A percentile compares a stretch with the other conserved stretches of the same genome.
phyloP scores from a whole-genome alignment of 345 rosid species.

The Salix arbutifolia region DNA sequence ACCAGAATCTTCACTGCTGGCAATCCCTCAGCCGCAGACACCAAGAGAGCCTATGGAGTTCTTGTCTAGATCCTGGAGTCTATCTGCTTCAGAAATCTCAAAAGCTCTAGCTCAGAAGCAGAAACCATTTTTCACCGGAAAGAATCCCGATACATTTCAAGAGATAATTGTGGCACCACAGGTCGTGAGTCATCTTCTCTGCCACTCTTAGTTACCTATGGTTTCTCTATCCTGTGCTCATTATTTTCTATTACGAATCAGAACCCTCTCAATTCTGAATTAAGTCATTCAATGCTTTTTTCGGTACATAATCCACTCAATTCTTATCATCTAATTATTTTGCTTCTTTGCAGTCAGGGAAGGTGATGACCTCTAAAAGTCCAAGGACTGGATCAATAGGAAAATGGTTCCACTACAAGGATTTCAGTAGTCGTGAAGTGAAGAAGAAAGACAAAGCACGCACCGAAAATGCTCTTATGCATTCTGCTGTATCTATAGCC shows the following conservation, averaged over 20 bases:
- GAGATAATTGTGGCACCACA: slow-evolving; percentile 43
- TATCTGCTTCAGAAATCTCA: slow-evolving; percentile 83
- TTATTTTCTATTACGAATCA: background rate
- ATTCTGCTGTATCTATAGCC: slow-evolving; percentile 78
- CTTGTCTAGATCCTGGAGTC: slow-evolving; percentile 87
- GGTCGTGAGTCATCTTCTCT: slow-evolving; percentile 27
- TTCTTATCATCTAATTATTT: background rate
- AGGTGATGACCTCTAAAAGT: slow-evolving; percentile 43
- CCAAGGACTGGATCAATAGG: slow-evolving; percentile 58
- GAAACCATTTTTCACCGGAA: slow-evolving; percentile 38
- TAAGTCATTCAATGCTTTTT: background rate
- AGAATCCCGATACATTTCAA: slow-evolving; percentile 27
- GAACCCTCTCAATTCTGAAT: background rate
- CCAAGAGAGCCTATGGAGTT: slow-evolving; percentile 95
- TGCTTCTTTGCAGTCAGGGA: slow-evolving; percentile 40
- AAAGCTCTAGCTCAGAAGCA: slow-evolving; percentile 82
- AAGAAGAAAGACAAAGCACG: slow-evolving; percentile 80
- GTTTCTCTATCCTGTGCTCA: background rate
- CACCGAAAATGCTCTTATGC: slow-evolving; percentile 65
- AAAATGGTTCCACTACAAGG: slow-evolving; percentile 82
- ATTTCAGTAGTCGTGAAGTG: slow-evolving; percentile 33
- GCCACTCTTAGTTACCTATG: background rate
- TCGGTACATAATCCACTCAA: background rate
- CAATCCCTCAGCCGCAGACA: slow-evolving; percentile 69
- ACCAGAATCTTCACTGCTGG: slow-evolving; percentile 36